phyloP scores from a whole-genome alignment of 176 grass and related monocot genomes.

The Rhynchospora tenuis region DNA sequence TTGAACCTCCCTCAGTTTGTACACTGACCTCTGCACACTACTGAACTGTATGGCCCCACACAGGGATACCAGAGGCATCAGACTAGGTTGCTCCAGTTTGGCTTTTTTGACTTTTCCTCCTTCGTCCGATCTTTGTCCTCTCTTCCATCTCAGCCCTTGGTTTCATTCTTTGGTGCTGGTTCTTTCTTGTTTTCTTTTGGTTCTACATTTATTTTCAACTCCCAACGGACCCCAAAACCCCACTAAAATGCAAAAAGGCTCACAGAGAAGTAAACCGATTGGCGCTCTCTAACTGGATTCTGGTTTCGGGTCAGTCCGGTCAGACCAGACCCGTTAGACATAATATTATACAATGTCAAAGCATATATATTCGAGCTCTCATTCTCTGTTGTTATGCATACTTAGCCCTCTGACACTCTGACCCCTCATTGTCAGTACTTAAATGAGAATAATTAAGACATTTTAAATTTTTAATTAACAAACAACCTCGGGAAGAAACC shows the following conservation, averaged over 20 bases:
- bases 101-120: not conserved
- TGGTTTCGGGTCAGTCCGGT: not conserved
- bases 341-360: not conserved
- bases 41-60: not conserved
- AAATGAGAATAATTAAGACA: not conserved
- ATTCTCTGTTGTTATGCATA: not conserved
- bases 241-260: not conserved
- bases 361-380: not conserved
- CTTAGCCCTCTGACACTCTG: not conserved
- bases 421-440: not conserved
- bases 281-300: not conserved
- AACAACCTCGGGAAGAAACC: constrained; percentile 6
- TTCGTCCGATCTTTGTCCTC: not conserved
- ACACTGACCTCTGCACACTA: constrained; percentile 4
- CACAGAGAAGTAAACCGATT: not conserved
- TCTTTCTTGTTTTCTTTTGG: not conserved
- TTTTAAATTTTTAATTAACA: not conserved
- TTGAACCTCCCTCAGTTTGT: constrained; percentile 3
- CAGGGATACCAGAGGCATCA: not conserved
- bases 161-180: not conserved
- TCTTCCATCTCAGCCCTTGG: not conserved
- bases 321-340: constrained; percentile 1
- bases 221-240: not conserved
- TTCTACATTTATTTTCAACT: not conserved
- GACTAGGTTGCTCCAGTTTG: not conserved